Conservation (phyloP, 352 stramenopile genomes). For the Thalassiosira sp. region DNA sequence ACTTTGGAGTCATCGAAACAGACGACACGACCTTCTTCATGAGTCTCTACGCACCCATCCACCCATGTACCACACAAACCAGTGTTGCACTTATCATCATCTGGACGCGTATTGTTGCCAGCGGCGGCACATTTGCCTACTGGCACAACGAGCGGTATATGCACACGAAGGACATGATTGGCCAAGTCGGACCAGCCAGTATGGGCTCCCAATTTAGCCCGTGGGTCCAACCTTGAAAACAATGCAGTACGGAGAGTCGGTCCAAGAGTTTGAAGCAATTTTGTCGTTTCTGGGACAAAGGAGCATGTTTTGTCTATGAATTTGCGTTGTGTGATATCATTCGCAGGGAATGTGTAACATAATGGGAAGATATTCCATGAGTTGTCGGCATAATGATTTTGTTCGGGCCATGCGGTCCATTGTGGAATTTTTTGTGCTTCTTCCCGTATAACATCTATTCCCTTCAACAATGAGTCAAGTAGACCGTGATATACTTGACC, state of each 20-base stretch:
- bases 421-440: slow-evolving; percentile 73
- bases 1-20: slow-evolving; percentile 86
- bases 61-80: slow-evolving; percentile 84
- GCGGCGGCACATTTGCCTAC: background rate
- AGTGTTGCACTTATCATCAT: slow-evolving; percentile 11
- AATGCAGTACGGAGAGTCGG: slow-evolving; percentile 78
- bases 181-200: slow-evolving; percentile 84
- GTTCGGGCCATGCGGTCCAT: slow-evolving; percentile 82
- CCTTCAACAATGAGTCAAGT: slow-evolving; percentile 57
- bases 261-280: slow-evolving; percentile 65
- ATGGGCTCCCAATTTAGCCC: slow-evolving; percentile 80
- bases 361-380: slow-evolving; percentile 85
- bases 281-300: slow-evolving; percentile 73
- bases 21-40: slow-evolving; percentile 69
- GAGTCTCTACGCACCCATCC: slow-evolving; percentile 81
- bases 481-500: slow-evolving; percentile 62
- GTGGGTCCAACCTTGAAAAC: slow-evolving; percentile 78
- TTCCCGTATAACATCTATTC: slow-evolving; percentile 54
- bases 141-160: slow-evolving; percentile 82
- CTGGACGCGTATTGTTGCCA: background rate
- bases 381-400: slow-evolving; percentile 65
- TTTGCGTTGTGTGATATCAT: slow-evolving; percentile 61
- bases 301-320: slow-evolving; percentile 75
- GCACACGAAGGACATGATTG: slow-evolving; percentile 84
- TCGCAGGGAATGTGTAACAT: slow-evolving; percentile 83